Evolutionary conservation across 768 basidiomycete genomes (phyloP).

Genomic region (Tephrocybe sp.): DNA sequence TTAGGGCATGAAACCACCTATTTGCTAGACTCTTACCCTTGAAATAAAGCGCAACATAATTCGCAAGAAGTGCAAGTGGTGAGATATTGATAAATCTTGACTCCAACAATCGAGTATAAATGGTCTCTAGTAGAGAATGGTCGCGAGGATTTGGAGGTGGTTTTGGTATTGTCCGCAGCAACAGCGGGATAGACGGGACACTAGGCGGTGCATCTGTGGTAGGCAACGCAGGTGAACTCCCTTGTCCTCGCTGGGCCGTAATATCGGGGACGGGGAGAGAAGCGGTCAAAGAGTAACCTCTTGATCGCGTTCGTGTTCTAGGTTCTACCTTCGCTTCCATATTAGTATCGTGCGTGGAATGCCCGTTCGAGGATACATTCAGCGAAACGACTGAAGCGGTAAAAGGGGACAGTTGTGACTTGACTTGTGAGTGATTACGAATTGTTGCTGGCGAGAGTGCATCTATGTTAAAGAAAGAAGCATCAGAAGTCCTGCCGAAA

Average conservation of each 20-base stretch:
- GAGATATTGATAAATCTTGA: conserved; percentile 65
- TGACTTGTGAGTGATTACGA: conserved; percentile 2
- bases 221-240: conserved; percentile 2
- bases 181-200: conserved; percentile 16
- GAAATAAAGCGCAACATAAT: conserved; percentile 58
- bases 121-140: conserved; percentile 58
- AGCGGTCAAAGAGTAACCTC: conserved; percentile 16
- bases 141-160: conserved; percentile 59
- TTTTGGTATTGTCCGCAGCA: conserved; percentile 34
- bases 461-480: background rate
- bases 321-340: background rate
- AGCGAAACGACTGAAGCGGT: conserved; percentile 25
- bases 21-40: conserved; percentile 38
- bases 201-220: background rate
- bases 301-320: conserved; percentile 6
- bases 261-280: conserved; percentile 9
- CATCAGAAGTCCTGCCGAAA: conserved; percentile 7
- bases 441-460: conserved; percentile 1
- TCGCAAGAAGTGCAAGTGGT: conserved; percentile 59
- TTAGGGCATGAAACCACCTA: background rate
- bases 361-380: conserved; percentile 22
- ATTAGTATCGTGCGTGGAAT: background rate
- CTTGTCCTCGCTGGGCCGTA: background rate
- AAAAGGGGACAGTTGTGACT: conserved; percentile 10
- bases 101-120: conserved; percentile 68